These are phyloP conservation scores for Penicillium janthinellum DNA, from an alignment of 2,329 filamentous ascomycete species.

Conservation along the genomic window DNA sequence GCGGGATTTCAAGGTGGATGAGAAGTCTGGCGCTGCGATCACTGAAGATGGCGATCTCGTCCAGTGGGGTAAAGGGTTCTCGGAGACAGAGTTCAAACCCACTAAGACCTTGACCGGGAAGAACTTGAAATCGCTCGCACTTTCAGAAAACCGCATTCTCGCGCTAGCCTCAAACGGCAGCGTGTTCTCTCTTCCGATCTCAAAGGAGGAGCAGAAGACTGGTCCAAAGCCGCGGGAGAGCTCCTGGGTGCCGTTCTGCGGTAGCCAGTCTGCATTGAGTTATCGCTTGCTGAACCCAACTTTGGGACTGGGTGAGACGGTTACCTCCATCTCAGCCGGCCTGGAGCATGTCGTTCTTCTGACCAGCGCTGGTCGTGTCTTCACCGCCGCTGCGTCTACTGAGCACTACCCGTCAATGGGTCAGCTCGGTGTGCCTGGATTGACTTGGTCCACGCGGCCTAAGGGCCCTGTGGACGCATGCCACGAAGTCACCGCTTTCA, in stretches of 20 bases:
- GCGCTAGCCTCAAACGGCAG: slow-evolving; percentile 72
- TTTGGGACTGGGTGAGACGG: slow-evolving; percentile 69
- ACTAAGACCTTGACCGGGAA: slow-evolving; percentile 76
- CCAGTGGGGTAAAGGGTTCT: slow-evolving; percentile 86
- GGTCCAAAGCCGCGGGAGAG: slow-evolving; percentile 66
- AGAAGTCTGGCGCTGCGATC: slow-evolving; percentile 80
- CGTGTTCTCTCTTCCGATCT: slow-evolving; percentile 82
- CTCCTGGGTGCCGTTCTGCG: slow-evolving; percentile 77
- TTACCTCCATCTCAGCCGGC: slow-evolving; percentile 74
- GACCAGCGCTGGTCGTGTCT: slow-evolving; percentile 81
- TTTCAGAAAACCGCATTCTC: slow-evolving; percentile 82
- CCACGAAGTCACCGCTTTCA: slow-evolving; percentile 74
- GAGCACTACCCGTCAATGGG: slow-evolving; percentile 78
- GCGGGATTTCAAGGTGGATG: slow-evolving; percentile 82
- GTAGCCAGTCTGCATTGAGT: slow-evolving; percentile 58
- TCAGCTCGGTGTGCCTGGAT: slow-evolving; percentile 81
- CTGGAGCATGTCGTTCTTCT: slow-evolving; percentile 84
- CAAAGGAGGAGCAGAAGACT: slow-evolving; percentile 67
- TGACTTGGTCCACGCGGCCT: slow-evolving; percentile 78
- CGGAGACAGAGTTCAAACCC: slow-evolving; percentile 64
- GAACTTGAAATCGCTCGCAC: slow-evolving; percentile 71
- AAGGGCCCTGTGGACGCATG: slow-evolving; percentile 76
- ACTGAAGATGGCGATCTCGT: slow-evolving; percentile 84
- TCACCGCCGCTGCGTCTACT: slow-evolving; percentile 80
- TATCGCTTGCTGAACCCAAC: slow-evolving; percentile 73